Evolutionary conservation across 2,329 filamentous ascomycete species (phyloP), one percentile per base, ranked within the genome.

Genomic region (Diaporthe sp.): DNA sequence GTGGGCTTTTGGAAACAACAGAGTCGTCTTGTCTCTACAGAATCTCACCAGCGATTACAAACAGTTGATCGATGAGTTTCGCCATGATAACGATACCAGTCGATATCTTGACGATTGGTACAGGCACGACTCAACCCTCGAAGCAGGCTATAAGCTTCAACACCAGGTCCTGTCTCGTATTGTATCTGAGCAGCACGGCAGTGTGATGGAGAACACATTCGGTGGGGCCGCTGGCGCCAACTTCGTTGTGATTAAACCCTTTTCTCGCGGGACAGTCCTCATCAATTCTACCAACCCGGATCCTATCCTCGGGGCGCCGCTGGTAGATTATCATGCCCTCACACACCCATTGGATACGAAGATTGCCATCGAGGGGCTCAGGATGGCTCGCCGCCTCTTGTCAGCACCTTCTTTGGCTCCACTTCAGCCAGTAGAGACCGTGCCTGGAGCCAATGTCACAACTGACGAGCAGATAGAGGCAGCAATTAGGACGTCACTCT

Each of bases 261-360:
- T 84, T 51, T 83, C 84, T 42, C 83, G 84, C 6, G 85, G 84
- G 31, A 82, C 79, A n/a, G 80, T 86, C 53, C 83, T 84, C 74
- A 80, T 87, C 80, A 76, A 83, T 77, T 78, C 86, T 75, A 62
- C 84, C 74, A 42, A 68, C 15, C 15, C 65, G 0, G 80, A 86
- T 74, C 83, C 86, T 3, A 81, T 81, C 70, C 75, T 78, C 15
- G 78, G 78, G 5, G 81, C 83, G 58, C 84, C 85, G 0, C 67
- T 83, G 1, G 82, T 87, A 5, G 85, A 86, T 77, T 84, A 85
- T 73, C 80, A 83, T 8, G 82, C 83, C 0, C 81, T 85, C 0
- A 82, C 78, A 28, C 86, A 86, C 72, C 84, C 84, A 0, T 75
- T 86, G 9, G 85, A 86, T 72, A 77, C 81, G 12, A 83, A 83